Percentiles rank a stretch among this genome's conserved stretches.
These are phyloP conservation scores for Jatropha podagrica DNA, from an alignment of 441 rosid genomes.

Conservation along the genomic window DNA sequence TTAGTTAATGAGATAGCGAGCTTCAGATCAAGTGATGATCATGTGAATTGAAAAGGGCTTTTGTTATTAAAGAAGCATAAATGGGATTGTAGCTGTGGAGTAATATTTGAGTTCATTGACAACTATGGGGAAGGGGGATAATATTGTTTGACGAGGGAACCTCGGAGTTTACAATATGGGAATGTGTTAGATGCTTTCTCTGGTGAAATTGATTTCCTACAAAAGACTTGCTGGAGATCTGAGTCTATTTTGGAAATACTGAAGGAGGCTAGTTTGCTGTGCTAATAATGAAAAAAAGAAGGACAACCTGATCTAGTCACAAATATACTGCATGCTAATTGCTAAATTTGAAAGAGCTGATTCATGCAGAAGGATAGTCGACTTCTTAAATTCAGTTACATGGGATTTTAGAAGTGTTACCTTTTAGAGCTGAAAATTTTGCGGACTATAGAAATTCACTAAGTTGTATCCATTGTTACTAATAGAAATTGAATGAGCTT, in stretches of 20 bases:
- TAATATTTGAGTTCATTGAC: not conserved
- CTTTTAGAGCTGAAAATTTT: not conserved
- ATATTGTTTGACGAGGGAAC: not conserved
- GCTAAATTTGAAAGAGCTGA: not conserved
- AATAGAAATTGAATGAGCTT: slow-evolving; percentile 1
- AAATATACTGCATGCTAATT: not conserved
- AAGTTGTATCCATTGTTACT: not conserved
- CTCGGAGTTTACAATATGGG: no score
- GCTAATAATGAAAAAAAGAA: not conserved
- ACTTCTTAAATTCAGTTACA: not conserved
- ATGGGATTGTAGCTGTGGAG: not conserved
- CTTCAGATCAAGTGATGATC: not conserved
- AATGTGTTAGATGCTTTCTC: not conserved
- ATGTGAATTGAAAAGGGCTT: not conserved
- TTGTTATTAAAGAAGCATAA: not conserved
- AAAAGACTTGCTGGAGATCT: not conserved
- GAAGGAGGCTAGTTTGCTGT: not conserved
- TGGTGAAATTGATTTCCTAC: not conserved
- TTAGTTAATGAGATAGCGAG: not conserved
- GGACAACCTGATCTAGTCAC: not conserved
- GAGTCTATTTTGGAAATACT: not conserved
- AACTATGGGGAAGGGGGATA: not conserved
- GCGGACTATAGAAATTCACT: not conserved
- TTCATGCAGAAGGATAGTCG: not conserved
- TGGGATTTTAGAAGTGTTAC: not conserved